Evolutionary conservation across 768 basidiomycete species (phyloP).

Genomic region (Trametes sanguinea): DNA sequence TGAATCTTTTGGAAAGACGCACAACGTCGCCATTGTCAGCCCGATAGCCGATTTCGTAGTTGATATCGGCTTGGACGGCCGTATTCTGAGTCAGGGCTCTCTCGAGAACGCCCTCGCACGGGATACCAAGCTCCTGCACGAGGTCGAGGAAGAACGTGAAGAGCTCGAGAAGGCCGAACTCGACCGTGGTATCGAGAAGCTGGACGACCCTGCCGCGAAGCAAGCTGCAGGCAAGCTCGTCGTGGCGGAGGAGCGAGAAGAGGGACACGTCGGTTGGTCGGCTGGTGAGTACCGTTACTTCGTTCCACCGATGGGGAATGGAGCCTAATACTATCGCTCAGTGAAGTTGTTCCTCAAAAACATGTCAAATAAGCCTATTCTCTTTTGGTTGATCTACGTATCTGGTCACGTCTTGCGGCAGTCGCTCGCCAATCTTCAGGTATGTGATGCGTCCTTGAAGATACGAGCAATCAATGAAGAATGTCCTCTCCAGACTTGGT

Average conservation of each 20-base stretch:
- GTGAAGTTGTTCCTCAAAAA: slow-evolving; percentile 11
- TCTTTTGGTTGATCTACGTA: slow-evolving; percentile 12
- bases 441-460: not conserved
- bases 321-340: not conserved
- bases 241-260: slow-evolving; percentile 61
- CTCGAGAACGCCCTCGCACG: slow-evolving; percentile 45
- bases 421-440: slow-evolving; percentile 2
- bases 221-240: slow-evolving; percentile 56
- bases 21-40: slow-evolving; percentile 51
- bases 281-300: slow-evolving; percentile 31
- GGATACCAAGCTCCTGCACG: slow-evolving; percentile 35
- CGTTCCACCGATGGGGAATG: not conserved
- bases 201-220: slow-evolving; percentile 19
- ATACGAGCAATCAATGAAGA: not conserved
- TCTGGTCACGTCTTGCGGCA: not conserved
- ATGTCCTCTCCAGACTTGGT: slow-evolving; percentile 39
- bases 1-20: slow-evolving; percentile 35
- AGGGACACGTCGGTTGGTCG: slow-evolving; percentile 57
- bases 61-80: slow-evolving; percentile 52
- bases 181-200: slow-evolving; percentile 26
- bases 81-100: slow-evolving; percentile 47
- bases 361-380: not conserved
- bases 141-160: slow-evolving; percentile 25
- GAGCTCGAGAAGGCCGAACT: slow-evolving; percentile 28
- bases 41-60: slow-evolving; percentile 57